These are phyloP conservation scores for Carex kokanica DNA, from an alignment of 176 grass and related monocot genomes.

Conservation along the genomic window DNA sequence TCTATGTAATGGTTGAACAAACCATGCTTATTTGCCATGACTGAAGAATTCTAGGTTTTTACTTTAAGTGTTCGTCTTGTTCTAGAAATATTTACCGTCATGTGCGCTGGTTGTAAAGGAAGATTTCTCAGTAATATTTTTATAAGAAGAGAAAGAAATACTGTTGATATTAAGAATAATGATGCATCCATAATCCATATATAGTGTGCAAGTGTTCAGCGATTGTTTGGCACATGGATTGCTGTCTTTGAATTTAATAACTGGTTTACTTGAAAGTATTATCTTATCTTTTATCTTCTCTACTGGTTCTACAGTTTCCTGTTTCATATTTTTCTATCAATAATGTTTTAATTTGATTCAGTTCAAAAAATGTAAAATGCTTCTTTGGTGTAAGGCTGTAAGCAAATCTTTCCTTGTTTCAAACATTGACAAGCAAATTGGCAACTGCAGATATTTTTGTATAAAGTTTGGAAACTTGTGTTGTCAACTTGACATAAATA, in stretches of 20 bases:
- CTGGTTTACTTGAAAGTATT: background rate
- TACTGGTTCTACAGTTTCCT: background rate
- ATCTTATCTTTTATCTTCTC: background rate
- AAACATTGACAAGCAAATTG: background rate
- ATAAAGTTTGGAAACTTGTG: background rate
- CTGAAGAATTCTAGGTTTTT: constrained; percentile 14
- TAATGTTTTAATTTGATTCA: background rate
- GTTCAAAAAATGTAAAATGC: background rate
- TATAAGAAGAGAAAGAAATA: constrained; percentile 26
- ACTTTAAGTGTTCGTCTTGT: constrained; percentile 17
- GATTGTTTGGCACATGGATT: constrained; percentile 17
- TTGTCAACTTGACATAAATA: background rate
- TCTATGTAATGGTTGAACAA: constrained; percentile 19
- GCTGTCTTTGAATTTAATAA: constrained; percentile 23
- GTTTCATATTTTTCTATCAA: background rate
- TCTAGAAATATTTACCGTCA: background rate
- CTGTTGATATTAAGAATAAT: constrained; percentile 25
- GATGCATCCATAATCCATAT: constrained; percentile 1
- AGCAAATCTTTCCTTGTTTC: background rate
- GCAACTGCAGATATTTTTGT: too few species aligned
- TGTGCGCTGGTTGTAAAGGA: constrained; percentile 27
- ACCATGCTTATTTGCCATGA: constrained; percentile 27
- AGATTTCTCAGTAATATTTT: constrained; percentile 16
- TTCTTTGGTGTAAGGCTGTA: background rate
- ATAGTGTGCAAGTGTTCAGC: constrained; percentile 23